Evolutionary conservation across 257 asterid genomes (phyloP).

Genomic region (Nyctanthes arbortristis): DNA sequence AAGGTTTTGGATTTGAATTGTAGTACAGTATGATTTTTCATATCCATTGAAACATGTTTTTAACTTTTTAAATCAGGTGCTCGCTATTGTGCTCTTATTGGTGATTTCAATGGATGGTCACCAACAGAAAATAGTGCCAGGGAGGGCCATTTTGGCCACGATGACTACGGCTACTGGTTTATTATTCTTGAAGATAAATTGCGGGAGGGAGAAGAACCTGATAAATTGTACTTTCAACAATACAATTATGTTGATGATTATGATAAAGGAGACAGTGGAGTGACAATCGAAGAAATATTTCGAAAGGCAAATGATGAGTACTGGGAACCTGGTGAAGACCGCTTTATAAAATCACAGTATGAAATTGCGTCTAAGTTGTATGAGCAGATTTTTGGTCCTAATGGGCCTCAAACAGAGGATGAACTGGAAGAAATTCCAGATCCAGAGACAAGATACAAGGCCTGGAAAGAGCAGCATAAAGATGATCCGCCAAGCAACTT

Average conservation of each 20-base stretch:
- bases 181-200: conserved; percentile 86
- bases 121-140: conserved; percentile 88
- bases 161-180: conserved; percentile 97
- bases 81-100: conserved; percentile 89
- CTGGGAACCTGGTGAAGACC: conserved; percentile 99
- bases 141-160: conserved; percentile 91
- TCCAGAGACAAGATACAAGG: conserved; percentile 78
- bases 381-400: conserved; percentile 96
- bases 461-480: conserved; percentile 93
- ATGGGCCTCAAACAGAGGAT: conserved; percentile 96
- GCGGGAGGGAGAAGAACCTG: conserved; percentile 88
- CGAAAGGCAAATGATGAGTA: conserved; percentile 82
- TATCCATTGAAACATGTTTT: conserved; percentile 19
- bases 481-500: conserved; percentile 86
- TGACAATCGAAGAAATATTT: conserved; percentile 70
- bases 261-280: conserved; percentile 92
- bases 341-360: conserved; percentile 62
- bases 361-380: conserved; percentile 81
- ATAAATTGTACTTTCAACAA: conserved; percentile 81
- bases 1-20: background rate
- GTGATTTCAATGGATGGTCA: conserved; percentile 92
- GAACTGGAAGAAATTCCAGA: conserved; percentile 86
- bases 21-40: background rate
- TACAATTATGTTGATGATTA: conserved; percentile 80
- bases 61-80: conserved; percentile 67